A percentile compares a stretch with the other conserved stretches of the same genome.
These are phyloP conservation scores for Cladorrhinum sp. DNA, from an alignment of 2,329 filamentous ascomycete genomes.

Conservation along the genomic window DNA sequence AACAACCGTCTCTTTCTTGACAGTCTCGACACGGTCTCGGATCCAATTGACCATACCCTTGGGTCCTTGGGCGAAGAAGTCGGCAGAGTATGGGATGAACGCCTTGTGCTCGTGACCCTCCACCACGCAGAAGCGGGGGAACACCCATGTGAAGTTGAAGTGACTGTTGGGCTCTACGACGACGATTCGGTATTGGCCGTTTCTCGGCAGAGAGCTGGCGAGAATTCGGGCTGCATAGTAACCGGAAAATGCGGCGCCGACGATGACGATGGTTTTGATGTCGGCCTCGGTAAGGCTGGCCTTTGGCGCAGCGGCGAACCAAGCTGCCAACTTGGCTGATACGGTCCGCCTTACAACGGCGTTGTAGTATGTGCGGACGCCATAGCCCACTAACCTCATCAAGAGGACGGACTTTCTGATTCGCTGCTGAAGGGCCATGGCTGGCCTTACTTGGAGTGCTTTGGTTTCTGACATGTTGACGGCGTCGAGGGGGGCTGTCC, in stretches of 20 bases:
- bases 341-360: slow-evolving; percentile 9
- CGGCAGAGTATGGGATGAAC: slow-evolving; percentile 53
- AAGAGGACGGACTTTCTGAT: slow-evolving; percentile 16
- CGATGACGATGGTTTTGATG: slow-evolving; percentile 47
- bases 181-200: slow-evolving; percentile 48
- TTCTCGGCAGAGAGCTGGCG: slow-evolving; percentile 45
- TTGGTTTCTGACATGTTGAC: not conserved
- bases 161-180: slow-evolving; percentile 59
- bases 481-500: not conserved
- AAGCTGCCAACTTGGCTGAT: slow-evolving; percentile 9
- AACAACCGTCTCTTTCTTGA: slow-evolving; percentile 38
- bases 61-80: slow-evolving; percentile 22
- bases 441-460: not conserved
- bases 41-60: slow-evolving; percentile 25
- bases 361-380: slow-evolving; percentile 10
- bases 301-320: not conserved
- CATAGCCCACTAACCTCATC: slow-evolving; percentile 15
- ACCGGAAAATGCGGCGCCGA: slow-evolving; percentile 59
- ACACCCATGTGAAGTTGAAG: slow-evolving; percentile 59
- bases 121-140: slow-evolving; percentile 57
- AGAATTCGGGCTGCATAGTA: slow-evolving; percentile 48
- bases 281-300: slow-evolving; percentile 9
- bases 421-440: slow-evolving; percentile 1
- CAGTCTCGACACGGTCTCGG: slow-evolving; percentile 34
- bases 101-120: slow-evolving; percentile 55